These are phyloP conservation scores for Rhizopogon vesiculosus DNA, from an alignment of 768 basidiomycete genomes.

Conservation along the genomic window DNA sequence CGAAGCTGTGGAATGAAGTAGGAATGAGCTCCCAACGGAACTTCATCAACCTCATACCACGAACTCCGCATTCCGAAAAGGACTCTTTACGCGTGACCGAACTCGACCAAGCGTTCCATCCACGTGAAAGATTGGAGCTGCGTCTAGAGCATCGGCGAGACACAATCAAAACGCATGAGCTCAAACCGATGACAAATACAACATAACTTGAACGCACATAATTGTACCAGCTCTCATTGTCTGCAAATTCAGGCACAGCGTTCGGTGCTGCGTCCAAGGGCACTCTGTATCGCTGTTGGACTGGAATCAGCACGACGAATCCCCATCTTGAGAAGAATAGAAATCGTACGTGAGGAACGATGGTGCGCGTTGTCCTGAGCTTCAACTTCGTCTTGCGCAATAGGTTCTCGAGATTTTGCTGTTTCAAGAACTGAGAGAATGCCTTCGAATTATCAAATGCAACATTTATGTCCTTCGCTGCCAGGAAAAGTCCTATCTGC, in stretches of 20 bases:
- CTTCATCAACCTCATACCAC: too few relatives aligned
- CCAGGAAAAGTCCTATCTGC: slow-evolving; percentile 2
- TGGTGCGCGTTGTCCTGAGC: too few relatives aligned
- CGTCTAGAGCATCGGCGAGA: slow-evolving; percentile 4
- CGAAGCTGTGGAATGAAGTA: too few relatives aligned
- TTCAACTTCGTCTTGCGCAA: too few relatives aligned
- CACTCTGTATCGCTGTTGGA: slow-evolving; percentile 27
- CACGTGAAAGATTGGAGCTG: slow-evolving; percentile 16
- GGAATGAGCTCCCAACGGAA: too few relatives aligned
- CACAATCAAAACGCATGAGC: not conserved
- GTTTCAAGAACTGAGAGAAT: too few relatives aligned
- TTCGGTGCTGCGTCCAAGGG: slow-evolving; percentile 19
- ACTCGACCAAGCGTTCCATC: slow-evolving; percentile 23
- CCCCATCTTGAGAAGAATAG: not conserved
- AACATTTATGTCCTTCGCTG: slow-evolving; percentile 9
- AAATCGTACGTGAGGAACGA: slow-evolving; percentile 33
- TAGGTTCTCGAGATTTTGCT: too few relatives aligned
- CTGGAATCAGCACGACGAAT: not conserved
- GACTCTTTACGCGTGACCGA: slow-evolving; percentile 4
- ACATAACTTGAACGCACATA: slow-evolving; percentile 14
- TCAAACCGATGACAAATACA: not conserved
- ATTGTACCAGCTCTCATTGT: slow-evolving; percentile 31
- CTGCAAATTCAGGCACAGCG: slow-evolving; percentile 29
- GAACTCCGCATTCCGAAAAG: not conserved
- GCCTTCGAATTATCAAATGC: slow-evolving; percentile 37